Base-by-base conservation (phyloP, 192 early-diverging fungal genomes). In the Rhizoclosmatium sp. region DNA sequence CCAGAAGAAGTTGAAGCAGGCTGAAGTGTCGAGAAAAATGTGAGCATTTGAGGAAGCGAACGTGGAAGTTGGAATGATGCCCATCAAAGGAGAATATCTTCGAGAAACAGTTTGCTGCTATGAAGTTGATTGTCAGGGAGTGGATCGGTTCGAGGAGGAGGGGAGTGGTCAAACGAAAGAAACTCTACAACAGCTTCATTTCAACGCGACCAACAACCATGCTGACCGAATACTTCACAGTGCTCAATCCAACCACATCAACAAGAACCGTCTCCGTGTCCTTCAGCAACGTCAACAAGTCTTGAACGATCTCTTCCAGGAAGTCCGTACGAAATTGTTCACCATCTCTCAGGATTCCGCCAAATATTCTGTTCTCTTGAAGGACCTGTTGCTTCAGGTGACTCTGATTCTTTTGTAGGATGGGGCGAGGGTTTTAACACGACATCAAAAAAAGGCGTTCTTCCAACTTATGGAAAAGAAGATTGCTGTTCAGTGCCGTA, bases 1-100 rank as follows among this genome's bases (percentile, higher is more conserved):
- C 88, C 92, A 96, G 82, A 94, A 96, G 85, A 98, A 99, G 85
- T 91, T 94, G 75, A 99, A 99, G 88, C 98, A 98, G 87, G 93
- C 94, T 21, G 95, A 99, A 85, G 92, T 98, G 19, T 93, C 96
- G 87, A 93, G 95, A 75, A 93, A 95, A 78, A 99, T 99, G 93
- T 94, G 87, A 80, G 84, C 10, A 23, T 5, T 21, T 82, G 42
- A 54, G 31, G 31, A 31, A 31, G 31, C 31, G 31, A 31, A 31
- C 31, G 31, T 31, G 31, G 31, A 31, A 31, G 31, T 31, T 31
- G 31, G 31, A 31, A 31, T 31, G 31, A 31, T 31, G 31, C 31
- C 31, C 0, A 31, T 31, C 0, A 0, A 31, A 31, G 31, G 31
- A 0, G 0, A 31, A 31, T 31, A 31, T 31, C 31, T 31, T 0